Evolutionary conservation across 805 yeast genomes (phyloP).

Genomic region (Kluyveromyces aestuarii): DNA sequence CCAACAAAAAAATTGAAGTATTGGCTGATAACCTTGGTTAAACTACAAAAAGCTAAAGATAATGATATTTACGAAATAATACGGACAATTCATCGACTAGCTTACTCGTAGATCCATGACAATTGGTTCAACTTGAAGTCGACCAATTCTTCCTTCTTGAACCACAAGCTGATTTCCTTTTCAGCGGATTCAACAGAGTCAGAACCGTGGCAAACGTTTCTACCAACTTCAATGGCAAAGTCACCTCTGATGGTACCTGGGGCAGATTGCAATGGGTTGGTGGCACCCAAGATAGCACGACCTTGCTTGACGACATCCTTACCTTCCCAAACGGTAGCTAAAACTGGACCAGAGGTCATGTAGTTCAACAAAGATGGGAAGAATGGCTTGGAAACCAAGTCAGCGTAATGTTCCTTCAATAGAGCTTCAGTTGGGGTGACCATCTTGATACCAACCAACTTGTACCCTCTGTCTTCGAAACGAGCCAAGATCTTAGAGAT

Average conservation of each 20-base stretch:
- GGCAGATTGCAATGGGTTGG: slow-evolving; percentile 94
- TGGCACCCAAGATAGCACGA: slow-evolving; percentile 95
- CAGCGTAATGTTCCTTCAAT: slow-evolving; percentile 90
- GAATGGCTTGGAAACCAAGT: slow-evolving; percentile 92
- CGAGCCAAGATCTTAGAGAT: slow-evolving; percentile 82
- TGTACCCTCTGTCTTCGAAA: slow-evolving; percentile 96
- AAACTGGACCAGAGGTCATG: slow-evolving; percentile 98
- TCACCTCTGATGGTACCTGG: slow-evolving; percentile 99
- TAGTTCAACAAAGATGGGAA: slow-evolving; percentile 93
- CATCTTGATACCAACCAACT: slow-evolving; percentile 92
- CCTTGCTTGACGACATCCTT: slow-evolving; percentile 99
- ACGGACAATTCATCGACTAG: neutral
- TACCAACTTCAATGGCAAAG: slow-evolving; percentile 96
- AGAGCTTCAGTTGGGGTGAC: slow-evolving; percentile 77
- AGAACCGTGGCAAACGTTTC: slow-evolving; percentile 99
- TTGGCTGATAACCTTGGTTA: neutral
- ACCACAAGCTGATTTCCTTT: slow-evolving; percentile 95
- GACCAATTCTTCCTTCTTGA: slow-evolving; percentile 92
- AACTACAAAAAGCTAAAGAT: neutral
- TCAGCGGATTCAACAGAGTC: slow-evolving; percentile 97
- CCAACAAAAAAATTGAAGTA: too few species aligned
- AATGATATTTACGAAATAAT: neutral
- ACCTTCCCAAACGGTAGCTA: slow-evolving; percentile 99
- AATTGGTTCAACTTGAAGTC: slow-evolving; percentile 80
- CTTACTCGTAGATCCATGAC: slow-evolving; percentile 92